Evolutionary conservation across 805 yeast species (phyloP).

Genomic region (Pichia deserticola): DNA sequence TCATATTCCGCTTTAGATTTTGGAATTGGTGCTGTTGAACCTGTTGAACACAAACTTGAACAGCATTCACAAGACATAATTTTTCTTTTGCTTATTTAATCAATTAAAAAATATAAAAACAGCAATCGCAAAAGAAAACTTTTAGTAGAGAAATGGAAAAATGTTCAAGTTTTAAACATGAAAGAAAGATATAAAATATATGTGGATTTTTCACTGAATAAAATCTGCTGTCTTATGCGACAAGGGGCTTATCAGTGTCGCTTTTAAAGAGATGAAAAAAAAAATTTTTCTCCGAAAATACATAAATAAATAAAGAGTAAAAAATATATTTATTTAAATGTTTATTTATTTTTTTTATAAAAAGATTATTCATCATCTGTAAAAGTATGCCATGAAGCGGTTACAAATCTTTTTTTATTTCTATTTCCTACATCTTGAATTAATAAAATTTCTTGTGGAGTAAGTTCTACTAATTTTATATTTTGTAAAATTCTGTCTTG

Average conservation of each 20-base stretch:
- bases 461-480: slow-evolving; percentile 27
- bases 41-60: slow-evolving; percentile 3
- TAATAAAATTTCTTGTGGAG: slow-evolving; percentile 26
- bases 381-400: slow-evolving; percentile 13
- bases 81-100: no score
- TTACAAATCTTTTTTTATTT: slow-evolving; percentile 5
- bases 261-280: background rate
- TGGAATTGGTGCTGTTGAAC: slow-evolving; percentile 13
- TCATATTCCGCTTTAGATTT: slow-evolving; percentile 16
- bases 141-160: no score
- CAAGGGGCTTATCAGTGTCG: background rate
- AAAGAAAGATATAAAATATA: no score
- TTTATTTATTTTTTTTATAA: no score
- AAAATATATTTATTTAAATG: no score
- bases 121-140: no score
- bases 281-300: background rate
- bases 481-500: slow-evolving; percentile 28
- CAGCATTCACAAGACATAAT: slow-evolving; percentile 18
- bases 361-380: slow-evolving; percentile 6
- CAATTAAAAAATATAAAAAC: no score
- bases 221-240: background rate
- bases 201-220: no score
- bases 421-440: slow-evolving; percentile 8
- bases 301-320: no score
- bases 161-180: no score